A percentile compares a stretch with the other conserved stretches of the same genome.
Conservation (phyloP, 805 yeast genomes). For the Candida oleophila region DNA sequence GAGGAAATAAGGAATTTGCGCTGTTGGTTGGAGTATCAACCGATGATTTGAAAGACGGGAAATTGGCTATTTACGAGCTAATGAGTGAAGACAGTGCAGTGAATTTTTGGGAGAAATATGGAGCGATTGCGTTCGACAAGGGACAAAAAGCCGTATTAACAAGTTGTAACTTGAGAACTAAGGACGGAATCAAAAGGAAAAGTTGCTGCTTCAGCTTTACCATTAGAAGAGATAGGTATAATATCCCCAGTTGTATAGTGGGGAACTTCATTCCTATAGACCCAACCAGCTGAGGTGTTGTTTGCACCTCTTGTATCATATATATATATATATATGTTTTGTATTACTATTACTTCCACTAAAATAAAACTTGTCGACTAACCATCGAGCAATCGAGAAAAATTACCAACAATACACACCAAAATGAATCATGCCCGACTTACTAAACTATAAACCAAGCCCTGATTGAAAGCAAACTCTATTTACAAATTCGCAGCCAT, state of each 20-base stretch:
- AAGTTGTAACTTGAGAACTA: conserved; percentile 81
- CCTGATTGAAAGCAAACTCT: not conserved
- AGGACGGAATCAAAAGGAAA: conserved; percentile 75
- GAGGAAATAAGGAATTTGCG: conserved; percentile 96
- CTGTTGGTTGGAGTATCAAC: conserved; percentile 85
- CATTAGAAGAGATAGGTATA: conserved; percentile 86
- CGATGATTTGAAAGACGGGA: conserved; percentile 90
- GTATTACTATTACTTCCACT: not conserved
- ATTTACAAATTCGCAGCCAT: not conserved
- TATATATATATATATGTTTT: too few relatives aligned
- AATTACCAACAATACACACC: too few relatives aligned
- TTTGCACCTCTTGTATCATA: not conserved
- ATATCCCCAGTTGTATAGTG: conserved; percentile 93
- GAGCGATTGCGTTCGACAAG: conserved; percentile 92
- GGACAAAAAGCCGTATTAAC: conserved; percentile 94
- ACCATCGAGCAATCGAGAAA: too few relatives aligned
- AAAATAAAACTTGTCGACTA: too few relatives aligned
- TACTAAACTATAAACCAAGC: too few relatives aligned
- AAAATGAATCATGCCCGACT: not conserved
- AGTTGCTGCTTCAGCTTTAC: conserved; percentile 95
- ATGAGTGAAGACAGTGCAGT: conserved; percentile 97
- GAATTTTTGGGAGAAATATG: conserved; percentile 96
- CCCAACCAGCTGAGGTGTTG: conserved; percentile 15
- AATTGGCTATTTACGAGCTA: conserved; percentile 85
- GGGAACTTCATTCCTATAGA: conserved; percentile 90